Conservation (phyloP, 495 filamentous ascomycete genomes). For the Cercophora samala region DNA sequence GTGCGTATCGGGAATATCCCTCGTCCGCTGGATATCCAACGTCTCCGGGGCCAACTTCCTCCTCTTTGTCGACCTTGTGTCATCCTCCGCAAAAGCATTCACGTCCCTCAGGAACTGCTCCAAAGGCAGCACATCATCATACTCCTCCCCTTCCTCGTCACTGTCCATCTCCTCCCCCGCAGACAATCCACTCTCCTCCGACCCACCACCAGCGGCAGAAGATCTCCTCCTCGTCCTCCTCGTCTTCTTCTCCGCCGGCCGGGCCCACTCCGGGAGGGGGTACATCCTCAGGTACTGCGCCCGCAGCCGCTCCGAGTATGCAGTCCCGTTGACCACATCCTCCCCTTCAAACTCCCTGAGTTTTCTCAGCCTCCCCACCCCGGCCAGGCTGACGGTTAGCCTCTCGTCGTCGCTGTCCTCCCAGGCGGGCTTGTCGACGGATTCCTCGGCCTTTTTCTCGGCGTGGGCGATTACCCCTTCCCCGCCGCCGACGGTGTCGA, state of each 20-base stretch:
- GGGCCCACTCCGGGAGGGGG: conserved; percentile 77
- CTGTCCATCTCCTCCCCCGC: conserved; percentile 57
- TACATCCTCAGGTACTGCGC: conserved; percentile 78
- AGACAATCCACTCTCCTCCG: conserved; percentile 50
- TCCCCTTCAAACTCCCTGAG: conserved; percentile 74
- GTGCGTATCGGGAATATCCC: conserved; percentile 49
- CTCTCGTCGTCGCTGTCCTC: conserved; percentile 94
- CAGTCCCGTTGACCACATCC: conserved; percentile 78
- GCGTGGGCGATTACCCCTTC: conserved; percentile 32
- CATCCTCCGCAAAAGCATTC: conserved; percentile 45
- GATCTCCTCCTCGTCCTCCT: conserved; percentile 45
- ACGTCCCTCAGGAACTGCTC: conserved; percentile 73
- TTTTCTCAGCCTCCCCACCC: conserved; percentile 70
- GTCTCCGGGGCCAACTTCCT: conserved; percentile 77
- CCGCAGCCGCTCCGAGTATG: conserved; percentile 76
- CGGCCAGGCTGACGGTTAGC: conserved; percentile 74
- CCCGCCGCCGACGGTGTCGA: conserved; percentile 41
- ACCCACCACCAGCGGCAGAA: conserved; percentile 41
- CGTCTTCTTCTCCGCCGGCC: conserved; percentile 52
- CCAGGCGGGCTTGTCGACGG: conserved; percentile 62
- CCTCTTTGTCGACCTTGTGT: conserved; percentile 43
- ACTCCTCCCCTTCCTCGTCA: conserved; percentile 55
- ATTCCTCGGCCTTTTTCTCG: conserved; percentile 27
- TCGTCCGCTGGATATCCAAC: conserved; percentile 70
- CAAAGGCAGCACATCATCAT: conserved; percentile 67